Conservation (phyloP, 2,329 filamentous ascomycete genomes). For the Paracoccidioides lutzii region DNA sequence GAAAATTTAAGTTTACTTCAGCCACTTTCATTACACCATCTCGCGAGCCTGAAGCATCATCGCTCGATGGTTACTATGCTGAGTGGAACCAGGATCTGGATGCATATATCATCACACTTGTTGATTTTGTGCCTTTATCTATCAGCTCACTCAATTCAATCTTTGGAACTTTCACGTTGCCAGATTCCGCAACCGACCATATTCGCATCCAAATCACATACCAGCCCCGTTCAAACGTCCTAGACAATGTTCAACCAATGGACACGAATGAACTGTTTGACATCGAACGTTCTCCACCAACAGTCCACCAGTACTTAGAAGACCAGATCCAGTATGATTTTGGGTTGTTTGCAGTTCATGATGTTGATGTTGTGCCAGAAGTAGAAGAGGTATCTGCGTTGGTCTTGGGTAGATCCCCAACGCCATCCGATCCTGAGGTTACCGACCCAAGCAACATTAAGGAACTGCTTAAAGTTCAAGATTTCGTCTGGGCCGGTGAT, state of each 20-base stretch:
- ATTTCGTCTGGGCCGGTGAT: constrained; percentile 4
- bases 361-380: not conserved
- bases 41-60: no score
- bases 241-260: not conserved
- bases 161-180: not conserved
- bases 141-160: no score
- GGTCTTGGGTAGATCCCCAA: not conserved
- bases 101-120: no score
- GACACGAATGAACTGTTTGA: constrained; percentile 5
- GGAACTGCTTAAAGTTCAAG: not conserved
- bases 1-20: no score
- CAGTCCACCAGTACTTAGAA: not conserved
- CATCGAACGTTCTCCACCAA: constrained; percentile 4
- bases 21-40: no score
- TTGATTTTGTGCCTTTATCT: no score
- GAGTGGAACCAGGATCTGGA: no score
- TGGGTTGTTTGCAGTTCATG: constrained; percentile 4
- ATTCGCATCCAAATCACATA: not conserved
- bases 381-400: not conserved
- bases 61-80: no score
- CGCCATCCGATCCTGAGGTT: not conserved
- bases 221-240: not conserved
- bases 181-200: not conserved
- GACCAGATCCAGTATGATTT: constrained; percentile 6
- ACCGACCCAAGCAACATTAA: not conserved